Percentiles rank a stretch among this genome's conserved stretches.
phyloP scores from a whole-genome alignment of 495 filamentous ascomycete genomes.

The Glarea lozoyensis region DNA sequence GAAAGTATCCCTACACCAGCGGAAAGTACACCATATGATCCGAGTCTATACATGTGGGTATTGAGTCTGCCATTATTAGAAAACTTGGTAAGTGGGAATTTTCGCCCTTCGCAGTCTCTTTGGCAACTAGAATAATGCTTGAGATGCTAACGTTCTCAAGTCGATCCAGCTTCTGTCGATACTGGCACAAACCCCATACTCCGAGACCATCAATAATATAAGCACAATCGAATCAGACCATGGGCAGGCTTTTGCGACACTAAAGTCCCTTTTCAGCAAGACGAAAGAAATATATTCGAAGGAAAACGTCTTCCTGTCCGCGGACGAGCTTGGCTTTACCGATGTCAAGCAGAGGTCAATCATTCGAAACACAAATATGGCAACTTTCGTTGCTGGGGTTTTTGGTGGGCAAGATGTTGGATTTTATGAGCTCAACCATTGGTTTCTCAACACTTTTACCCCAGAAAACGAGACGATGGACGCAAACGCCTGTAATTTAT shows the following conservation, averaged over 20 bases:
- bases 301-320: constrained; percentile 59
- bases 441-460: constrained; percentile 79
- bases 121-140: background rate
- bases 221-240: constrained; percentile 65
- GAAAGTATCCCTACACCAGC: background rate
- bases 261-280: constrained; percentile 73
- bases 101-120: background rate
- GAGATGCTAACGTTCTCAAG: constrained; percentile 28
- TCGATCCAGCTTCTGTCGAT: constrained; percentile 62
- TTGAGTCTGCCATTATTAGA: constrained; percentile 66
- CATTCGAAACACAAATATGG: constrained; percentile 79
- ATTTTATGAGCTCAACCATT: constrained; percentile 73
- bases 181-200: constrained; percentile 58
- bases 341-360: constrained; percentile 61
- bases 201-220: constrained; percentile 68
- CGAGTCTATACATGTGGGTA: constrained; percentile 45
- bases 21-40: constrained; percentile 15
- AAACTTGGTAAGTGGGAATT: constrained; percentile 47
- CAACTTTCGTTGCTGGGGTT: constrained; percentile 72
- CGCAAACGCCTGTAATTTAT: constrained; percentile 61
- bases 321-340: constrained; percentile 61
- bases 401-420: constrained; percentile 79
- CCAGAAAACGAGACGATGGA: constrained; percentile 63
- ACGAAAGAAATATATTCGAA: constrained; percentile 73
- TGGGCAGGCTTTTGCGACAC: constrained; percentile 68